Evolutionary conservation across 1,139 yeast species (phyloP).

Genomic region (Candida tunisiensis): DNA sequence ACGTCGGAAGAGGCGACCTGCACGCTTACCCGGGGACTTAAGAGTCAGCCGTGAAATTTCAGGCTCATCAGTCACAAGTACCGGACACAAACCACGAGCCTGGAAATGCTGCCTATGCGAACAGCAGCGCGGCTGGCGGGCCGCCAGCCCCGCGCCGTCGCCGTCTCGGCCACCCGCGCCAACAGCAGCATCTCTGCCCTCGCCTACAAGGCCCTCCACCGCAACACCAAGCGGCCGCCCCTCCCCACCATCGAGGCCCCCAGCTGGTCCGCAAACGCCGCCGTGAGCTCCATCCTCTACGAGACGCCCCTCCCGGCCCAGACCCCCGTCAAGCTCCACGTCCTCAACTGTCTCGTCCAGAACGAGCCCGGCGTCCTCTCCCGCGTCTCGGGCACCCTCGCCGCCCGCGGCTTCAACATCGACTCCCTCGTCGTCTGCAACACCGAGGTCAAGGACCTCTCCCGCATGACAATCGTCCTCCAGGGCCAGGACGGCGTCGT

Average conservation of each 20-base stretch:
- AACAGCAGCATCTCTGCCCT: conserved; percentile 70
- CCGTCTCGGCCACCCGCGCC: conserved; percentile 2
- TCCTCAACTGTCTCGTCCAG: conserved; percentile 90
- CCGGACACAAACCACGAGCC: too few relatives aligned
- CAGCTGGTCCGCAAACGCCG: conserved; percentile 88
- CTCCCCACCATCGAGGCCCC: conserved; percentile 94
- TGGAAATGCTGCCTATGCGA: too few relatives aligned
- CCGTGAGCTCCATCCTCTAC: conserved; percentile 85
- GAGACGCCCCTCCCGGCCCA: conserved; percentile 57
- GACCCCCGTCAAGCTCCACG: conserved; percentile 37
- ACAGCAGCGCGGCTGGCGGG: too few relatives aligned
- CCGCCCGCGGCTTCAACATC: conserved; percentile 96
- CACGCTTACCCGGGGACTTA: too few relatives aligned
- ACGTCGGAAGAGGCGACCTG: too few relatives aligned
- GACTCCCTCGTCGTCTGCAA: conserved; percentile 93
- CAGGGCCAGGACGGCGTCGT: conserved; percentile 92
- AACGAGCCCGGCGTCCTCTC: conserved; percentile 97
- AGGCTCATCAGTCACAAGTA: too few relatives aligned
- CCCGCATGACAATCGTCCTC: conserved; percentile 92
- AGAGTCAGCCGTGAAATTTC: too few relatives aligned
- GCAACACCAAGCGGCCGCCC: conserved; percentile 72
- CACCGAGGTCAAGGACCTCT: conserved; percentile 88
- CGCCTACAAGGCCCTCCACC: conserved; percentile 81
- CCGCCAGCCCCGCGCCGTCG: neutral
- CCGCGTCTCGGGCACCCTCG: conserved; percentile 84